phyloP scores from a whole-genome alignment of 495 filamentous ascomycete species.

The Darksidea phi region DNA sequence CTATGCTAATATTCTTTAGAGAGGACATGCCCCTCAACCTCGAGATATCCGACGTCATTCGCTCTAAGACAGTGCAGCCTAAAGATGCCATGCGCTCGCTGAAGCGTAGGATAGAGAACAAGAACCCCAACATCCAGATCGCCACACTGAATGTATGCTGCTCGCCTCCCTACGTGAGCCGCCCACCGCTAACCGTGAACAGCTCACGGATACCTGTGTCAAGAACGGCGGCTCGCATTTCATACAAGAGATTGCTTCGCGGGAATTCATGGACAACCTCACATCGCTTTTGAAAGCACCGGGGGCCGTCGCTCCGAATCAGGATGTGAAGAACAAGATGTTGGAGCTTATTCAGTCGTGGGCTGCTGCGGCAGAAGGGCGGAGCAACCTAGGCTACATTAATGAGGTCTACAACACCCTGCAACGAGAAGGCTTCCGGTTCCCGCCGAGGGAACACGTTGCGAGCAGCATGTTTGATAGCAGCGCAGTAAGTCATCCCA shows the following conservation, averaged over 20 bases:
- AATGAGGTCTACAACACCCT: slow-evolving; percentile 79
- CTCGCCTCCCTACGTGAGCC: slow-evolving; percentile 5
- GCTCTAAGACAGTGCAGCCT: slow-evolving; percentile 93
- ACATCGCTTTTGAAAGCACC: slow-evolving; percentile 81
- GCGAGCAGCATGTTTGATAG: slow-evolving; percentile 95
- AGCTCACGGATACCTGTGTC: slow-evolving; percentile 95
- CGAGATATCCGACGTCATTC: slow-evolving; percentile 93
- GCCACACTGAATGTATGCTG: slow-evolving; percentile 78
- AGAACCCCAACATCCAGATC: slow-evolving; percentile 93
- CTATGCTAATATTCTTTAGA: slow-evolving; percentile 48
- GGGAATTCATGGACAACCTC: slow-evolving; percentile 97
- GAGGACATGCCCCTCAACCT: slow-evolving; percentile 96
- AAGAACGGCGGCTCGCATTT: slow-evolving; percentile 99
- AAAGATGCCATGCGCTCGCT: slow-evolving; percentile 97
- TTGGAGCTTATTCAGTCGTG: slow-evolving; percentile 90
- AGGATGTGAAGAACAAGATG: slow-evolving; percentile 84
- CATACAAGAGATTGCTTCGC: slow-evolving; percentile 86
- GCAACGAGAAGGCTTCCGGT: slow-evolving; percentile 80
- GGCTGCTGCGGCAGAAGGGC: slow-evolving; percentile 86
- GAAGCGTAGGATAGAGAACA: slow-evolving; percentile 89
- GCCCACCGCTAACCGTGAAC: slow-evolving; percentile 15
- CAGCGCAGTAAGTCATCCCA: slow-evolving; percentile 71
- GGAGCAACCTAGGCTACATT: slow-evolving; percentile 79
- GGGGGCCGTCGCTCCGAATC: slow-evolving; percentile 72
- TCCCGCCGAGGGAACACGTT: slow-evolving; percentile 83